Conservation (phyloP, 1,284 basidiomycete genomes). For the Coriolopsis trogii region DNA sequence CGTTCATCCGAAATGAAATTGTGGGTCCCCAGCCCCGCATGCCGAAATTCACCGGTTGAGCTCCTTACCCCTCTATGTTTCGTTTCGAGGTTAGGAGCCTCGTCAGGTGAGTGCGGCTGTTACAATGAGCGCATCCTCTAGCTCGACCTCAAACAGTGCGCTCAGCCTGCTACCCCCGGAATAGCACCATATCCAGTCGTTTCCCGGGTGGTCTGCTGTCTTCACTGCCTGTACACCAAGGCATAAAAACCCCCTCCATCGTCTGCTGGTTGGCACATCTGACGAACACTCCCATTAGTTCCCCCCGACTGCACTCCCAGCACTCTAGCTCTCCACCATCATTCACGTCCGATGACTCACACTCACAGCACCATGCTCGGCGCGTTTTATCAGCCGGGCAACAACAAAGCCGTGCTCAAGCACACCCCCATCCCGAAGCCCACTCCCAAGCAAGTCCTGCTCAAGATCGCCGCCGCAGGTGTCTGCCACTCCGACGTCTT, state of each 20-base stretch:
- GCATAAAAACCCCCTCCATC: too few species aligned
- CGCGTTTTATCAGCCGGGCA: constrained; percentile 27
- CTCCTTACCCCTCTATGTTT: too few species aligned
- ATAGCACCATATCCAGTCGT: neutral
- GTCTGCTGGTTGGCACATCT: too few species aligned
- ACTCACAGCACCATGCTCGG: constrained; percentile 20
- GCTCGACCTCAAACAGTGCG: neutral
- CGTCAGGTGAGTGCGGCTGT: neutral
- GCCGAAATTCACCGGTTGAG: too few species aligned
- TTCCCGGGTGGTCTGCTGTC: too few species aligned
- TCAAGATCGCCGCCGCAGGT: constrained; percentile 32
- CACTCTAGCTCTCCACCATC: neutral
- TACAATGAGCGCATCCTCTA: too few species aligned
- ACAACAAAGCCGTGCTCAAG: constrained; percentile 22
- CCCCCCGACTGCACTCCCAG: too few species aligned
- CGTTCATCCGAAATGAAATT: too few species aligned
- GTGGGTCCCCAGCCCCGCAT: too few species aligned
- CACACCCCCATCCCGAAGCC: constrained; percentile 27
- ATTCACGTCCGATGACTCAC: neutral
- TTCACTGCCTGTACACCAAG: too few species aligned
- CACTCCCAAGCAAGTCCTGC: constrained; percentile 27
- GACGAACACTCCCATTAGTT: too few species aligned
- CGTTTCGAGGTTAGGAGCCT: neutral
- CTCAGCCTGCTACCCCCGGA: neutral
- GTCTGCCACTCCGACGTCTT: constrained; percentile 32